Percentiles rank a stretch among this genome's conserved stretches.
Evolutionary conservation across 352 stramenopile genomes (phyloP).

Genomic region (Globisporangium acanthophoron): DNA sequence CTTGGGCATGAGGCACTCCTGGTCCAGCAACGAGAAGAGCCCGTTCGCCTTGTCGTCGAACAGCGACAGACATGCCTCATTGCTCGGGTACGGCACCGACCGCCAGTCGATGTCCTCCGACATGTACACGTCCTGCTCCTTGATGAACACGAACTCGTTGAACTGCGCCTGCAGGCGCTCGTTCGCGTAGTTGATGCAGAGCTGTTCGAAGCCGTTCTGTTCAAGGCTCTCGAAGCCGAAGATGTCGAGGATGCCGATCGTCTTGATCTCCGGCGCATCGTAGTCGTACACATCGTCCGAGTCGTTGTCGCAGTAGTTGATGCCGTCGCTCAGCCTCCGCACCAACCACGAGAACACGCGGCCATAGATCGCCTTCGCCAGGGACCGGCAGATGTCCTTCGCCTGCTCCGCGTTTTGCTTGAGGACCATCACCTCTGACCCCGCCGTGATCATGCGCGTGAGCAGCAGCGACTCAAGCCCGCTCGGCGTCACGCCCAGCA

Average conservation of each 20-base stretch:
- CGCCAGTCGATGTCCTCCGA: slow-evolving; percentile 84
- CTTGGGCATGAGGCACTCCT: slow-evolving; percentile 83
- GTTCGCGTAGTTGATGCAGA: slow-evolving; percentile 82
- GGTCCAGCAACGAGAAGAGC: slow-evolving; percentile 77
- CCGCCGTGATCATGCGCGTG: slow-evolving; percentile 88
- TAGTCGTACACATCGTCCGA: slow-evolving; percentile 29
- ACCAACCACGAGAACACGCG: slow-evolving; percentile 96
- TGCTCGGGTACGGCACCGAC: slow-evolving; percentile 76
- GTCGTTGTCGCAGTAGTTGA: slow-evolving; percentile 58
- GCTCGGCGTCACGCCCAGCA: slow-evolving; percentile 82
- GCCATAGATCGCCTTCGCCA: slow-evolving; percentile 96
- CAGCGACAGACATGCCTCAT: slow-evolving; percentile 67
- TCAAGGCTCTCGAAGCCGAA: slow-evolving; percentile 87
- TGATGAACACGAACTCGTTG: slow-evolving; percentile 87
- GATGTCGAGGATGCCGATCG: slow-evolving; percentile 86
- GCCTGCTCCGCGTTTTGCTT: slow-evolving; percentile 61
- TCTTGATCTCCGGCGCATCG: slow-evolving; percentile 31
- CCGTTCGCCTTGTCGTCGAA: slow-evolving; percentile 81
- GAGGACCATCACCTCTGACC: slow-evolving; percentile 85
- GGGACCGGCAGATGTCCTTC: slow-evolving; percentile 89
- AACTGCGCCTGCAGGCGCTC: slow-evolving; percentile 83
- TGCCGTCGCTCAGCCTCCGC: slow-evolving; percentile 68
- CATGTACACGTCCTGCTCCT: slow-evolving; percentile 80
- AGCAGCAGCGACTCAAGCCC: slow-evolving; percentile 88
- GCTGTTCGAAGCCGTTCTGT: slow-evolving; percentile 76